phyloP scores from a whole-genome alignment of 2,329 filamentous ascomycete species.

The Xylaria digitata region DNA sequence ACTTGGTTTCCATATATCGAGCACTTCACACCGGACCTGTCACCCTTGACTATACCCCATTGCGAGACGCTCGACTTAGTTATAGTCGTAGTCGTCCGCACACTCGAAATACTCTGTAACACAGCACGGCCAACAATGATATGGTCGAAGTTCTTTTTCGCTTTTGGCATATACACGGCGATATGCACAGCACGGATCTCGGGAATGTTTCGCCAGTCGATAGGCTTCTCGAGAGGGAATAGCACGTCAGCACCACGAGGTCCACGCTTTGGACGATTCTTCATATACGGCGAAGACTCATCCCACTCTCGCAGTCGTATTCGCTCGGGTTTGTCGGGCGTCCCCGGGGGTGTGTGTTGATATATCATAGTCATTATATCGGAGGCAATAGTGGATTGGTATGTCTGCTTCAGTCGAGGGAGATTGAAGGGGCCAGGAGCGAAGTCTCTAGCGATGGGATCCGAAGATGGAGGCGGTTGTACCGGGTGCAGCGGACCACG shows the following conservation, averaged over 20 bases:
- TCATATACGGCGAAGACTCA: constrained; percentile 91
- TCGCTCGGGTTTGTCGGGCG: constrained; percentile 61
- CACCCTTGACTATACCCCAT: constrained; percentile 79
- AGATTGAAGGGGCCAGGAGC: constrained; percentile 90
- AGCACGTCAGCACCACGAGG: constrained; percentile 83
- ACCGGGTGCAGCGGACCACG: constrained; percentile 93
- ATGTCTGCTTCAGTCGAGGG: constrained; percentile 90
- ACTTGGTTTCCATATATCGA: constrained; percentile 83
- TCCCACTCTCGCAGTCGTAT: constrained; percentile 87
- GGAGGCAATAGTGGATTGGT: constrained; percentile 83
- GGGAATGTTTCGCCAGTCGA: constrained; percentile 87
- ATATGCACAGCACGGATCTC: constrained; percentile 83
- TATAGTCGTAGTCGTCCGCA: constrained; percentile 75
- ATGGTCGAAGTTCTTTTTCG: constrained; percentile 76
- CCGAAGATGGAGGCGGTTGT: constrained; percentile 86
- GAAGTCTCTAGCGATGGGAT: constrained; percentile 89
- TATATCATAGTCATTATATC: constrained; percentile 93
- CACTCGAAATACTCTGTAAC: constrained; percentile 85
- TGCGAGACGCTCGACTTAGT: constrained; percentile 76
- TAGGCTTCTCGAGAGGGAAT: constrained; percentile 75
- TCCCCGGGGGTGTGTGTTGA: constrained; percentile 84
- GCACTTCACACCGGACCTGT: constrained; percentile 79
- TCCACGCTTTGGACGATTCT: constrained; percentile 85
- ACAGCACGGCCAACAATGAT: constrained; percentile 87
- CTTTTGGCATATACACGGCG: constrained; percentile 77